phyloP scores from a whole-genome alignment of 371 early-diverging fungal genomes.

The Synchytrium microbalum region DNA sequence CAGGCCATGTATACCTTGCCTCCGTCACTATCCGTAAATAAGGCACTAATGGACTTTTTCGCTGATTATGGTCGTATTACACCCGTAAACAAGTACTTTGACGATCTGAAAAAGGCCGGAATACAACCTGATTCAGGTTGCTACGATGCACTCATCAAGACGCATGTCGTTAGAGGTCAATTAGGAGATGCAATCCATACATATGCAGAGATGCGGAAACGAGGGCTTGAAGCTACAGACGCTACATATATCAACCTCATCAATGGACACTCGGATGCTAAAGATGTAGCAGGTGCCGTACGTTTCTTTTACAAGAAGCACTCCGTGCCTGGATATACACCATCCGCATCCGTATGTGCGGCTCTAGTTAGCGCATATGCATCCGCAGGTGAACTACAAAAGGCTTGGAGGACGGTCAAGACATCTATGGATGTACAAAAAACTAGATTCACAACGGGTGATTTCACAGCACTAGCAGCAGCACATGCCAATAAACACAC shows the following conservation, averaged over 20 bases:
- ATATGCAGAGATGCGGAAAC: neutral
- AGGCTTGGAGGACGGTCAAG: neutral
- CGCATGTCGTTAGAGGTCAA: neutral
- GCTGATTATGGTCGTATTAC: neutral
- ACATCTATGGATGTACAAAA: neutral
- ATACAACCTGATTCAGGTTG: neutral
- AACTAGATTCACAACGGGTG: neutral
- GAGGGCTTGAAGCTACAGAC: neutral
- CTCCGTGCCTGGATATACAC: neutral
- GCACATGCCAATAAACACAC: neutral
- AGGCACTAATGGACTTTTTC: neutral
- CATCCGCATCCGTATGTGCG: neutral
- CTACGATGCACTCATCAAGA: neutral
- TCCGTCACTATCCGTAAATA: neutral
- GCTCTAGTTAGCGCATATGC: slow-evolving; percentile 1
- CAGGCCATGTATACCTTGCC: neutral
- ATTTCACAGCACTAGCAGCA: neutral
- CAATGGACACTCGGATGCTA: slow-evolving; percentile 11
- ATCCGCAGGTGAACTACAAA: neutral
- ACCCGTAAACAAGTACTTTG: neutral
- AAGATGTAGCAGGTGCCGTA: slow-evolving; percentile 17
- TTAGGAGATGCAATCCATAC: neutral
- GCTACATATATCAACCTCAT: neutral
- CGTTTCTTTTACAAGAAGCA: slow-evolving; percentile 22
- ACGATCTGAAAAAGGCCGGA: neutral